Conservation (phyloP, 116 monocot genomes). For the Cymodocea nodosa region DNA sequence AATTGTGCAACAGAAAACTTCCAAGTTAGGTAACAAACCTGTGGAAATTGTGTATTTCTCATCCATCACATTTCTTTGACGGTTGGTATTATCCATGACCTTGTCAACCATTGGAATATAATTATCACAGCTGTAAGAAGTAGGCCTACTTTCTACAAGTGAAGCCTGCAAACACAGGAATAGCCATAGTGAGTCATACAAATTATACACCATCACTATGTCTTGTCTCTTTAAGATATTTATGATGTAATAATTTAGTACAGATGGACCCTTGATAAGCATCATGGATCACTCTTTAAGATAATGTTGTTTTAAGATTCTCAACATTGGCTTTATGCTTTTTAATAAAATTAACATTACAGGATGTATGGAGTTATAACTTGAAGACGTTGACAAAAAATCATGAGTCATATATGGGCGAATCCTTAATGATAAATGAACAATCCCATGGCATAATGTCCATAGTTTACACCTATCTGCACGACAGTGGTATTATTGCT, state of each 20-base stretch:
- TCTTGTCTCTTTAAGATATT: neutral
- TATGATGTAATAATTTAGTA: neutral
- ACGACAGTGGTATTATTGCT: too few relatives aligned
- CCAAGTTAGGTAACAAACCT: slow-evolving; percentile 10
- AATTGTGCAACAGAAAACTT: too few relatives aligned
- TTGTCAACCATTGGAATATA: slow-evolving; percentile 77
- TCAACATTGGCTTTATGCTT: neutral
- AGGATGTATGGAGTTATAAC: neutral
- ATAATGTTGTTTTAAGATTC: too few relatives aligned
- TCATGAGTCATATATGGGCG: neutral
- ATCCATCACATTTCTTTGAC: slow-evolving; percentile 26
- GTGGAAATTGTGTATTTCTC: slow-evolving; percentile 30
- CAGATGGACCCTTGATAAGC: too few relatives aligned
- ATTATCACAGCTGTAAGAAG: slow-evolving; percentile 10
- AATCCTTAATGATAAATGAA: too few relatives aligned
- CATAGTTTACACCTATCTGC: too few relatives aligned
- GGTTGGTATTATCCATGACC: slow-evolving; percentile 41
- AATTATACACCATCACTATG: too few relatives aligned
- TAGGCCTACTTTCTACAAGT: neutral
- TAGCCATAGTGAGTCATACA: neutral
- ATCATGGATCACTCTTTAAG: too few relatives aligned
- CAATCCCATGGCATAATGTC: too few relatives aligned
- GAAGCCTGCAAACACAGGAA: neutral
- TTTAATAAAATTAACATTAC: neutral
- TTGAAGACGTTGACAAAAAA: neutral